Base-by-base conservation (phyloP, 2,329 filamentous ascomycete genomes). In the Colletotrichum gigasporum region DNA sequence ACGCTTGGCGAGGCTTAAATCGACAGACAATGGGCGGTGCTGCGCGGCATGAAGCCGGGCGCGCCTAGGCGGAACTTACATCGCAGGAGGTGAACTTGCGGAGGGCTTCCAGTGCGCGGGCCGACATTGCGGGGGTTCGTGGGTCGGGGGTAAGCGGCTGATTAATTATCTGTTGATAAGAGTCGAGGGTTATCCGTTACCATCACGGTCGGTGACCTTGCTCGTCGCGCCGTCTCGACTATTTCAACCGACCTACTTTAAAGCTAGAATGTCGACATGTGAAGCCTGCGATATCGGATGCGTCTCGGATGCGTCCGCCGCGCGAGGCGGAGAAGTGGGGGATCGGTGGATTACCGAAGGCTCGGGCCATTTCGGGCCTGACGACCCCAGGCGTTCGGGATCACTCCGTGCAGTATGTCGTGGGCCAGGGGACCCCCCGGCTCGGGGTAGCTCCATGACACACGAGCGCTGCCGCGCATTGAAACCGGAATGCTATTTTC, bases 51-150 rank as follows among this genome's bases (percentile, higher is more conserved):
- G n/a, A n/a, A n/a, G n/a, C n/a, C n/a, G n/a, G n/a, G n/a, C n/a
- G n/a, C n/a, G n/a, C n/a, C n/a, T n/a, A 26, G 30, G 32, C 18
- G n/a, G 18, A 22, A 48, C 58, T 61, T 55, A 61, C 58, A 18
- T 61, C 58, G 48, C 58, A 61, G 7, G 58, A 28, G 14, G 58
- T 55, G 51, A 61, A 61, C 32, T 48, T 61, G 16, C 50, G 58
- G 4, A 61, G 51, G 18, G 41, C 26, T 32, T 55, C 32, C 7
- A 61, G 50, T 3, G 41, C 32, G 28, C 51, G 50, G 8, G 48
- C 2, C 14, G 32, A 61, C 58, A 56, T 61, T 24, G 0, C 18
- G 9, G 2, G 30, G 14, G 14, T 22, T 6, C n/a, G n/a, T 14
- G 37, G 5, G 0, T 42, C 24, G 16, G 32, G 22, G 39, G n/a